These are phyloP conservation scores for Earliella scabrosa DNA, from an alignment of 1,284 basidiomycete genomes.

Conservation along the genomic window DNA sequence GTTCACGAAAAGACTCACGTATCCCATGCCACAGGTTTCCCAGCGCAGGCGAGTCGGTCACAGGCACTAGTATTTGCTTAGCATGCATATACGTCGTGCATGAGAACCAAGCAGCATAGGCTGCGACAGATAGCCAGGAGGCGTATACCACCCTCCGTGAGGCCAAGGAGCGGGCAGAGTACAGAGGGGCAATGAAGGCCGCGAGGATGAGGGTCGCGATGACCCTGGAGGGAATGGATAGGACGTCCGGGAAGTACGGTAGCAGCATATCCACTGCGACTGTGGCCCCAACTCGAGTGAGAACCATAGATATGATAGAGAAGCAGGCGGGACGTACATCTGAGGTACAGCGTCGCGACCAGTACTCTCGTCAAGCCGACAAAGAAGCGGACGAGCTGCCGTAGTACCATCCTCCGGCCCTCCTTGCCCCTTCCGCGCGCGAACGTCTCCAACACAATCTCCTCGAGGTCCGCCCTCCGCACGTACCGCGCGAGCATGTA, in stretches of 20 bases:
- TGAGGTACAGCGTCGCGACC: constrained; percentile 63
- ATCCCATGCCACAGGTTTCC: constrained; percentile 66
- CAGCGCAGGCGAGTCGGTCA: constrained; percentile 42
- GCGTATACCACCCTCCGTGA: constrained; percentile 57
- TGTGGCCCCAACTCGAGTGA: constrained; percentile 32
- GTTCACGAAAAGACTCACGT: constrained; percentile 46
- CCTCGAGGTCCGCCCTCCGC: constrained; percentile 63
- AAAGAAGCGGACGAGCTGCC: constrained; percentile 44
- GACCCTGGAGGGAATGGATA: constrained; percentile 35
- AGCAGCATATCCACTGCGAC: constrained; percentile 57
- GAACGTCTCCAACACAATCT: constrained; percentile 64
- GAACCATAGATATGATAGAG: neutral
- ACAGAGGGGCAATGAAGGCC: constrained; percentile 51
- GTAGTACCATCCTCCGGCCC: constrained; percentile 30
- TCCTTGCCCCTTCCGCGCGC: constrained; percentile 58
- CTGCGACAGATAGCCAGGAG: constrained; percentile 58
- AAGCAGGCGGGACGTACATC: constrained; percentile 48
- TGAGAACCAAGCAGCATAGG: constrained; percentile 63
- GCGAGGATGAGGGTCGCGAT: constrained; percentile 45
- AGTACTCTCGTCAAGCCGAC: constrained; percentile 52
- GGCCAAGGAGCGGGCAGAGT: constrained; percentile 54
- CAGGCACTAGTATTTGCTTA: constrained; percentile 44
- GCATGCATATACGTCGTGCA: constrained; percentile 54
- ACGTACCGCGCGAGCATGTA: constrained; percentile 75
- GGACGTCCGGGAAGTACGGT: constrained; percentile 43